Evolutionary conservation across 108 stramenopile species (phyloP).

Genomic region (Epipyxis sp.): DNA sequence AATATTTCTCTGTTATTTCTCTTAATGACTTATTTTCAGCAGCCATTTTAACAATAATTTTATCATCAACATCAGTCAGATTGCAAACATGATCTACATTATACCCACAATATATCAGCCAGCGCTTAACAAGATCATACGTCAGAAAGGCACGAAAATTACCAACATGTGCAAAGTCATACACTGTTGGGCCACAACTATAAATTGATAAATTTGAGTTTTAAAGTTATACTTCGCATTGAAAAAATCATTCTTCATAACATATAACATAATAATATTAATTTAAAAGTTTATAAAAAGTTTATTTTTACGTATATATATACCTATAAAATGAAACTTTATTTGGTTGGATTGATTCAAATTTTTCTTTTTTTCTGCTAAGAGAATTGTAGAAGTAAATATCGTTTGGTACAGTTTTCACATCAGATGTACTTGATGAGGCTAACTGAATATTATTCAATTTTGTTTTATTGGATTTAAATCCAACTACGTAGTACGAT

Average conservation of each 20-base stretch:
- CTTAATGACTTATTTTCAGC: not conserved
- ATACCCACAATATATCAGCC: slow-evolving; percentile 13
- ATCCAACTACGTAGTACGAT: too few species aligned
- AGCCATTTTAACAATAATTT: slow-evolving; percentile 69
- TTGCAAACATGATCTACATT: not conserved
- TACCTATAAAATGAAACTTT: slow-evolving; percentile 7
- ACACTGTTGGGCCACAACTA: slow-evolving; percentile 93
- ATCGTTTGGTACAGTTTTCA: too few species aligned
- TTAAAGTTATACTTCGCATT: too few species aligned
- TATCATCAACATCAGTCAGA: slow-evolving; percentile 97
- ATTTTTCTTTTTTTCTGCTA: not conserved
- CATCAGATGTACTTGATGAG: too few species aligned
- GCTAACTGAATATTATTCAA: too few species aligned
- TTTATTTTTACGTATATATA: not conserved
- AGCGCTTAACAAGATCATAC: slow-evolving; percentile 8
- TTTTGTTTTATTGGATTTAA: too few species aligned
- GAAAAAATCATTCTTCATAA: too few species aligned
- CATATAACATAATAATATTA: not conserved
- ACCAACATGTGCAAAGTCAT: slow-evolving; percentile 91
- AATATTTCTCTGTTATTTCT: slow-evolving; percentile 7
- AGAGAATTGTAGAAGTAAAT: not conserved
- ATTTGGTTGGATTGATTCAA: not conserved
- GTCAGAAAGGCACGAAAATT: slow-evolving; percentile 80
- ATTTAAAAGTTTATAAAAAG: not conserved
- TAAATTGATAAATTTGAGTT: too few species aligned